phyloP scores from a whole-genome alignment of 2,329 filamentous ascomycete genomes.

The Sporothrix phasma region DNA sequence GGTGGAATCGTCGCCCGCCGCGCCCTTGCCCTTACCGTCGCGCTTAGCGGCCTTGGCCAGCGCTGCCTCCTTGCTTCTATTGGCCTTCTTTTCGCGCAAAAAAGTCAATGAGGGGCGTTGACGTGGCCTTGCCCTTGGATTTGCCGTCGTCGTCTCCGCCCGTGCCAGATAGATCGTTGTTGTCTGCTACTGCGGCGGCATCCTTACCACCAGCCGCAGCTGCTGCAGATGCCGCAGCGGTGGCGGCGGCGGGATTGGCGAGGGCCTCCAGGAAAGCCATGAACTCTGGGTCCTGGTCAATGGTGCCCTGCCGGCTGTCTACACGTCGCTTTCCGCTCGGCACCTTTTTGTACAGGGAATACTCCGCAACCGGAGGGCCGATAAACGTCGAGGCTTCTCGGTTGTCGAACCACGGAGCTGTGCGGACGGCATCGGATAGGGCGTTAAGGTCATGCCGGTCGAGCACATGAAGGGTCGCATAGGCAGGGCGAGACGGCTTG shows the following conservation, averaged over 20 bases:
- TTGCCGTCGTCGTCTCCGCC: constrained; percentile 37
- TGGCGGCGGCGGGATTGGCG: constrained; percentile 51
- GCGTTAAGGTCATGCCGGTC: constrained; percentile 56
- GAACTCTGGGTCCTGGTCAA: constrained; percentile 93
- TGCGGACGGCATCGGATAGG: constrained; percentile 61
- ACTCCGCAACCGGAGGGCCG: constrained; percentile 70
- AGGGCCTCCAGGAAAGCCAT: constrained; percentile 84
- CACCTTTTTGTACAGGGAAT: constrained; percentile 73
- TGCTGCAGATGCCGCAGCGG: constrained; percentile 24
- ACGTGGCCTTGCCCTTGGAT: constrained; percentile 54
- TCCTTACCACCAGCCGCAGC: constrained; percentile 4
- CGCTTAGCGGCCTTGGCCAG: constrained; percentile 45
- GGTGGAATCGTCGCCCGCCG: constrained; percentile 13
- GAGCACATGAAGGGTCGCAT: constrained; percentile 75
- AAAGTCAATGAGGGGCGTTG: constrained; percentile 85
- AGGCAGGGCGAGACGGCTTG: constrained; percentile 70
- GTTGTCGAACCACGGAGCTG: constrained; percentile 67
- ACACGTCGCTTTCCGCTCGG: constrained; percentile 63
- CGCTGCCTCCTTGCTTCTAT: constrained; percentile 49
- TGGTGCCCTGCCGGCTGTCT: constrained; percentile 83
- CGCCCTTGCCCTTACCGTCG: constrained; percentile 38
- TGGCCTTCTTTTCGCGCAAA: constrained; percentile 84
- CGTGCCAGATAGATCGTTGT: neutral
- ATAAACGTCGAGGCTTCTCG: constrained; percentile 67
- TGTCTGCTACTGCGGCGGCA: neutral